These are phyloP conservation scores for Pelagophyceae sp. DNA, from an alignment of 352 stramenopile genomes.

Conservation along the genomic window DNA sequence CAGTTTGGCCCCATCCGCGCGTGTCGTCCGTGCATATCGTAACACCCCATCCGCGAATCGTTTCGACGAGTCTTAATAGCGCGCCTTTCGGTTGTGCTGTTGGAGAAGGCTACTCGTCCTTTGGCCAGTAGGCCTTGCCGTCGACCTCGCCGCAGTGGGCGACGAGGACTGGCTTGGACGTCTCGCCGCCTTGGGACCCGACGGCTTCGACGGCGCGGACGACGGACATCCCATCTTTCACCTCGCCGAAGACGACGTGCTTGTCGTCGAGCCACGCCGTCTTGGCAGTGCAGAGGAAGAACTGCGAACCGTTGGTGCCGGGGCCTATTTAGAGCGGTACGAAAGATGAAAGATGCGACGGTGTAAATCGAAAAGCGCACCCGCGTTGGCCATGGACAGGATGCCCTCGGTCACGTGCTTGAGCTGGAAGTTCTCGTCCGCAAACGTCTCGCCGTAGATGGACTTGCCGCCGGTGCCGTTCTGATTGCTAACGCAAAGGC, in stretches of 20 bases:
- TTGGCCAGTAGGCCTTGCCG: background rate
- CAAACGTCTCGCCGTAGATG: constrained; percentile 91
- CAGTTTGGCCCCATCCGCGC: too few species aligned
- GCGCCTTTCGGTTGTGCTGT: too few species aligned
- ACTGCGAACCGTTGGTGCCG: constrained; percentile 68
- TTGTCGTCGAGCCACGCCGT: constrained; percentile 91
- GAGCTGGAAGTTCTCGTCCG: constrained; percentile 81
- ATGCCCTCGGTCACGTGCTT: constrained; percentile 53
- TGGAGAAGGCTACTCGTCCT: background rate
- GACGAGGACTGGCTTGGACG: constrained; percentile 49
- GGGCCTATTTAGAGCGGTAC: too few species aligned
- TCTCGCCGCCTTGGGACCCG: constrained; percentile 45
- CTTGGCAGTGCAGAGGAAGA: constrained; percentile 90
- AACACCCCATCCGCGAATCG: too few species aligned
- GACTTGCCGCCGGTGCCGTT: constrained; percentile 63
- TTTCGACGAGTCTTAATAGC: too few species aligned
- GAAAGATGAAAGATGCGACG: too few species aligned
- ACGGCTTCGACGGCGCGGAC: constrained; percentile 83
- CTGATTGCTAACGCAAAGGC: too few species aligned
- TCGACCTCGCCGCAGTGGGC: constrained; percentile 50
- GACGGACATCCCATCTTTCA: constrained; percentile 72
- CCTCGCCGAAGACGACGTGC: constrained; percentile 97
- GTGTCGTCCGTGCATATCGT: too few species aligned
- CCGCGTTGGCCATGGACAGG: constrained; percentile 93
- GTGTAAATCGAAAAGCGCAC: too few species aligned